Percentiles rank a stretch among this genome's conserved stretches.
These are phyloP conservation scores for Amanita exitialis DNA, from an alignment of 768 basidiomycete genomes.

Conservation along the genomic window DNA sequence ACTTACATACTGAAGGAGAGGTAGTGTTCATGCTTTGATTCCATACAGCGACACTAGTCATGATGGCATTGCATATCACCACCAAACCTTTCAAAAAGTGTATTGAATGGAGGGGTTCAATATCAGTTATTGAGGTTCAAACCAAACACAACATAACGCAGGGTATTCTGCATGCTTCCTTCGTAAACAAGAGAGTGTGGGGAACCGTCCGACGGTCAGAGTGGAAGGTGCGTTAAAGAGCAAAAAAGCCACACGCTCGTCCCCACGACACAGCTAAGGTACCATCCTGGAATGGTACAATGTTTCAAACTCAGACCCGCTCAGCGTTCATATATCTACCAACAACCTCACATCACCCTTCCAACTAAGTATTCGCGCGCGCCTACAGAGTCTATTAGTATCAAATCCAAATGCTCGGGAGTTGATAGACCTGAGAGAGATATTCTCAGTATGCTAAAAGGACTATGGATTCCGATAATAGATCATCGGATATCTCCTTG, in stretches of 20 bases:
- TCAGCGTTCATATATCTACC: neutral
- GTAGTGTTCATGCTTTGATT: slow-evolving; percentile 36
- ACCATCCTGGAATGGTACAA: too few species aligned
- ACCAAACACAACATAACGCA: slow-evolving; percentile 59
- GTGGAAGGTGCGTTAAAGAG: slow-evolving; percentile 6
- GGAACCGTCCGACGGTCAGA: slow-evolving; percentile 23
- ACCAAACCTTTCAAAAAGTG: slow-evolving; percentile 35
- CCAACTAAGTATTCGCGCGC: neutral
- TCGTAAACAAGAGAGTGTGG: slow-evolving; percentile 25
- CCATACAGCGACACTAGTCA: slow-evolving; percentile 61
- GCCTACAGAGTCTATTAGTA: slow-evolving; percentile 4
- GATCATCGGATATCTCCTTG: neutral
- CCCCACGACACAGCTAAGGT: neutral
- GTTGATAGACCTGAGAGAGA: neutral
- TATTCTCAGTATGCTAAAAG: neutral
- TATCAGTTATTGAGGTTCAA: slow-evolving; percentile 10
- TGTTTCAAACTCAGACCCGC: slow-evolving; percentile 5
- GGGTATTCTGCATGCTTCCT: slow-evolving; percentile 30
- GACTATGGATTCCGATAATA: neutral
- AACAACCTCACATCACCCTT: neutral
- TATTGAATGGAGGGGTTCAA: neutral
- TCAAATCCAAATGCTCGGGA: slow-evolving; percentile 1
- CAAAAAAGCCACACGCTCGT: slow-evolving; percentile 4
- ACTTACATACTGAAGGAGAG: slow-evolving; percentile 3
- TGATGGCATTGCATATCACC: slow-evolving; percentile 54